Evolutionary conservation across 805 yeast species (phyloP).

Genomic region (Ogataea paraovalis): DNA sequence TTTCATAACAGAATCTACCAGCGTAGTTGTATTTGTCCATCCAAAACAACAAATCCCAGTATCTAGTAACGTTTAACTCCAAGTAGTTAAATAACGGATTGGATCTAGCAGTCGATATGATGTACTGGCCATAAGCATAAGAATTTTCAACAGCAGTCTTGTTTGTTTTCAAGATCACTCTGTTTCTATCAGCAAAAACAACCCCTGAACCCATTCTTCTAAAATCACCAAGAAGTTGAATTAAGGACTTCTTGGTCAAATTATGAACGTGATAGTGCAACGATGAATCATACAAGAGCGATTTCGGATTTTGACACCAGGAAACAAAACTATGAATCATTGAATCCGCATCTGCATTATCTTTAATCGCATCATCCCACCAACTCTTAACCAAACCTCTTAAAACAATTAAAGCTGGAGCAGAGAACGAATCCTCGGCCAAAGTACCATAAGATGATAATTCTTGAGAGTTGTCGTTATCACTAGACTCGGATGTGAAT

Average conservation of each 20-base stretch:
- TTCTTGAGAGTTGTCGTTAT: conserved; percentile 15
- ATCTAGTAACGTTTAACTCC: conserved; percentile 67
- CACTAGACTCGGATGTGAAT: conserved; percentile 53
- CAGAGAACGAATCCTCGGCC: conserved; percentile 80
- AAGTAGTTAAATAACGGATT: conserved; percentile 79
- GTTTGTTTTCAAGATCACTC: conserved; percentile 65
- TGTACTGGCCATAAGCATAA: conserved; percentile 84
- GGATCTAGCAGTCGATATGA: conserved; percentile 70
- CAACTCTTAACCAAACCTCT: conserved; percentile 75
- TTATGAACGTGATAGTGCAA: conserved; percentile 86
- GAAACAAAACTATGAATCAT: conserved; percentile 75
- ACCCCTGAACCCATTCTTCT: conserved; percentile 73
- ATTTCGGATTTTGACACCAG: conserved; percentile 80
- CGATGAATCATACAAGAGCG: conserved; percentile 70
- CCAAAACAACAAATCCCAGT: conserved; percentile 95
- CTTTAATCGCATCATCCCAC: conserved; percentile 87
- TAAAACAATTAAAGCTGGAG: conserved; percentile 65
- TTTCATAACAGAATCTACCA: conserved; percentile 55
- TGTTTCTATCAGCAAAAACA: conserved; percentile 76
- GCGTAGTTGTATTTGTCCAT: conserved; percentile 88
- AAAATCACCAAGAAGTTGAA: conserved; percentile 79
- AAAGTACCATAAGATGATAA: conserved; percentile 37
- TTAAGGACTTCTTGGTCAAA: conserved; percentile 73
- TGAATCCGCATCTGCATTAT: conserved; percentile 70
- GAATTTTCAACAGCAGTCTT: conserved; percentile 82